Percentiles rank a stretch among this genome's conserved stretches.
These are phyloP conservation scores for Rosa hybrid DNA, from an alignment of 331 rosid genomes.

Conservation along the genomic window DNA sequence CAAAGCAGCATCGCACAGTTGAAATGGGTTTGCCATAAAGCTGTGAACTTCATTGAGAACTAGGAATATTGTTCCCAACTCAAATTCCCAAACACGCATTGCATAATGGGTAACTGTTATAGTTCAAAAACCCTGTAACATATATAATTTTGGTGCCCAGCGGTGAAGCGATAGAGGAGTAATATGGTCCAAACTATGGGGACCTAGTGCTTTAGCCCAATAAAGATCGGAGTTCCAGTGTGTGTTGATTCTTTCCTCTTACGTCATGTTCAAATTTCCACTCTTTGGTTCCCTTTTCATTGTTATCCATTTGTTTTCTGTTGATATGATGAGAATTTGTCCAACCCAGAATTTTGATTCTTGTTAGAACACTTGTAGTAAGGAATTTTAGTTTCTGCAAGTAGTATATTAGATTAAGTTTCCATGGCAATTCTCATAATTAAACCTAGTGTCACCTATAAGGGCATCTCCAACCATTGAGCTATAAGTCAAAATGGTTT, in stretches of 20 bases:
- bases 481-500: too few species aligned
- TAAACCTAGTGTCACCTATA: constrained; percentile 48
- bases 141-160: too few species aligned
- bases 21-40: neutral
- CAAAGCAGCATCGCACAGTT: neutral
- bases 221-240: neutral
- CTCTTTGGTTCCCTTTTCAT: neutral
- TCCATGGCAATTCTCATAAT: constrained; percentile 59
- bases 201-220: neutral
- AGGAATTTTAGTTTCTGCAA: neutral
- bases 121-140: too few species aligned
- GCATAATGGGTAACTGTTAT: neutral
- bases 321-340: constrained; percentile 20
- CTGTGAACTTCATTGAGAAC: constrained; percentile 27
- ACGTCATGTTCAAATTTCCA: neutral
- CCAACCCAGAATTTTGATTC: constrained; percentile 20
- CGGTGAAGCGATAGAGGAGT: too few species aligned
- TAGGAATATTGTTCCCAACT: constrained; percentile 33
- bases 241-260: neutral
- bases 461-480: too few species aligned
- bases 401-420: constrained; percentile 8
- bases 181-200: too few species aligned
- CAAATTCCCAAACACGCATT: neutral
- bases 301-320: neutral
- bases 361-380: constrained; percentile 16